These are phyloP conservation scores for Penicillium soppii DNA, from an alignment of 495 filamentous ascomycete species.

Conservation along the genomic window DNA sequence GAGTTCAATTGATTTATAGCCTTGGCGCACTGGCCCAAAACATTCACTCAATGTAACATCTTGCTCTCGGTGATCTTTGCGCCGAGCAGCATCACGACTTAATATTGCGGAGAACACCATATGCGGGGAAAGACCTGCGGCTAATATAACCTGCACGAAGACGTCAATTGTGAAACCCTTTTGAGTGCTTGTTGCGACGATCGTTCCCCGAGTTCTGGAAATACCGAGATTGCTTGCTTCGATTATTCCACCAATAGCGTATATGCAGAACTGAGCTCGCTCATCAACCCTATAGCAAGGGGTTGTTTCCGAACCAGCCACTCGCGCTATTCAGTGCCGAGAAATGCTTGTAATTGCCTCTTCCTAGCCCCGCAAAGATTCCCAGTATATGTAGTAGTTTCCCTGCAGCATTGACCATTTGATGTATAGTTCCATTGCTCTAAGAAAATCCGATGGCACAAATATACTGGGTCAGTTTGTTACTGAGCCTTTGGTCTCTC, in stretches of 20 bases:
- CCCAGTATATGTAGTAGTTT: constrained; percentile 7
- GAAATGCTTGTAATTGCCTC: background rate
- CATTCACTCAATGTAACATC: background rate
- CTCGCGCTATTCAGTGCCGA: constrained; percentile 15
- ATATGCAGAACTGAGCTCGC: background rate
- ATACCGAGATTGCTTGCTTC: background rate
- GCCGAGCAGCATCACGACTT: constrained; percentile 3
- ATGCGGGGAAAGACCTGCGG: constrained; percentile 10
- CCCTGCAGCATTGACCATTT: background rate
- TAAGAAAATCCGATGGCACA: constrained; percentile 11
- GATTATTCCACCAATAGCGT: constrained; percentile 23
- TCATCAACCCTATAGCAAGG: background rate
- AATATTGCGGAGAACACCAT: constrained; percentile 5
- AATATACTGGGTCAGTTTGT: constrained; percentile 10
- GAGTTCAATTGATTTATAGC: background rate
- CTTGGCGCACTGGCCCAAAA: background rate
- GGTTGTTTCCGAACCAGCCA: background rate
- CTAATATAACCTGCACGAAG: background rate
- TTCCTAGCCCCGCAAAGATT: background rate
- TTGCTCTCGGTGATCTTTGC: constrained; percentile 13
- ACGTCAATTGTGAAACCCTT: constrained; percentile 3
- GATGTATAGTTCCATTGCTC: background rate
- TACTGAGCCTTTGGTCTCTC: constrained; percentile 19
- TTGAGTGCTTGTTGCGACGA: constrained; percentile 17
- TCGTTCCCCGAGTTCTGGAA: constrained; percentile 9